Evolutionary conservation across 2,329 filamentous ascomycete species (phyloP).

Genomic region (Neoarthrinium moseri): DNA sequence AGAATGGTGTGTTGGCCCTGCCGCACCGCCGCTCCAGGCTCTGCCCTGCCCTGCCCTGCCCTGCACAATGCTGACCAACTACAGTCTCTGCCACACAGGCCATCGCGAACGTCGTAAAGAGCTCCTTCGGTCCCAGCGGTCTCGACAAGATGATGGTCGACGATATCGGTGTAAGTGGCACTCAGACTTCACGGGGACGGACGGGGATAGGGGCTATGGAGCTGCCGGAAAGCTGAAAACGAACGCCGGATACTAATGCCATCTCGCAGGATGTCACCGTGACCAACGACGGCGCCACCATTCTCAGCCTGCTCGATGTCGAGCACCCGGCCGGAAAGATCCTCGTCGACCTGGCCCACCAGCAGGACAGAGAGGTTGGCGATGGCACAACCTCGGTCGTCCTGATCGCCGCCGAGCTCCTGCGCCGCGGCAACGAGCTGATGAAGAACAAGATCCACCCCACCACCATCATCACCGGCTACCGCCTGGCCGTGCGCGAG

Average conservation of each 20-base stretch:
- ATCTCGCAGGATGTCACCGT: slow-evolving; percentile 87
- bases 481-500: slow-evolving; percentile 91
- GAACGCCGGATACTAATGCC: too few species aligned
- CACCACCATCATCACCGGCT: slow-evolving; percentile 98
- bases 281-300: slow-evolving; percentile 97
- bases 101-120: slow-evolving; percentile 98
- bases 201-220: neutral
- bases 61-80: slow-evolving; percentile 9
- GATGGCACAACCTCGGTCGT: slow-evolving; percentile 98
- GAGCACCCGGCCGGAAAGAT: slow-evolving; percentile 99
- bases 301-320: slow-evolving; percentile 90
- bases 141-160: slow-evolving; percentile 99
- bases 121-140: slow-evolving; percentile 94
- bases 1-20: slow-evolving; percentile 68
- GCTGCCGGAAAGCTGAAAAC: too few species aligned
- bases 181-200: slow-evolving; percentile 12
- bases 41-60: slow-evolving; percentile 10
- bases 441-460: slow-evolving; percentile 99
- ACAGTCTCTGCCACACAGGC: slow-evolving; percentile 90
- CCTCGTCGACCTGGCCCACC: slow-evolving; percentile 92
- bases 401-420: slow-evolving; percentile 91
- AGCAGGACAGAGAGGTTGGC: slow-evolving; percentile 98
- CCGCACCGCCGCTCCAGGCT: neutral
- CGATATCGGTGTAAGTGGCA: slow-evolving; percentile 79
- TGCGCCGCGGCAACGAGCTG: slow-evolving; percentile 91